A percentile compares a stretch with the other conserved stretches of the same genome.
Conservation (phyloP, 768 basidiomycete genomes). For the Hypholoma fasciculare region DNA sequence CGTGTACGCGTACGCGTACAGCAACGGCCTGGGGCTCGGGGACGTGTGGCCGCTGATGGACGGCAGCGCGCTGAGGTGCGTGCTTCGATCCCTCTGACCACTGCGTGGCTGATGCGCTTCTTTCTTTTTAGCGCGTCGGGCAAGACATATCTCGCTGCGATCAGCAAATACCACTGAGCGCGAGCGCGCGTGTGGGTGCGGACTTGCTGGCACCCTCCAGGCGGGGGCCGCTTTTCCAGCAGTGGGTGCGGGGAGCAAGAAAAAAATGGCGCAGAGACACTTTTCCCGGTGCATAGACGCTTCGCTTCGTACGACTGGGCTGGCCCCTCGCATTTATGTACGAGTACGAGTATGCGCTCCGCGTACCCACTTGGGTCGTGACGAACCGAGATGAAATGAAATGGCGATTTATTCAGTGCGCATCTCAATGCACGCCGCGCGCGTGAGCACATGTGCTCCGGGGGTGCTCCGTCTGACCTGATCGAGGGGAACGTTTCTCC, state of each 20-base stretch:
- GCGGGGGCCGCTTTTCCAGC: background rate
- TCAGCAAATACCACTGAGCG: slow-evolving; percentile 36
- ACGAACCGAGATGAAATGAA: too few relatives aligned
- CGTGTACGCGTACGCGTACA: slow-evolving; percentile 46
- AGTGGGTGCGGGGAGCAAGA: too few relatives aligned
- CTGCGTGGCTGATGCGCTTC: background rate
- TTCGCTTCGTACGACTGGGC: too few relatives aligned
- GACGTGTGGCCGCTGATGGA: slow-evolving; percentile 46
- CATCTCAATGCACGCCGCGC: too few relatives aligned
- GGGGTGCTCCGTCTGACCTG: too few relatives aligned
- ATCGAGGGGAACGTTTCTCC: too few relatives aligned
- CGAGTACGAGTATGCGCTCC: too few relatives aligned
- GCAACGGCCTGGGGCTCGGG: slow-evolving; percentile 47
- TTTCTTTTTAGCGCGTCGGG: slow-evolving; percentile 33
- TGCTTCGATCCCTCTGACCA: background rate
- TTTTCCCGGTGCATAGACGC: too few relatives aligned
- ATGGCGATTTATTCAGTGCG: too few relatives aligned
- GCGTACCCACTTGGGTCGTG: too few relatives aligned
- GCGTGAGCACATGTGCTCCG: too few relatives aligned
- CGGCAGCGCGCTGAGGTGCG: slow-evolving; percentile 35
- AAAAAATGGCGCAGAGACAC: too few relatives aligned
- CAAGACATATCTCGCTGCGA: slow-evolving; percentile 38
- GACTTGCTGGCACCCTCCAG: background rate
- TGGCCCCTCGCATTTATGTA: background rate
- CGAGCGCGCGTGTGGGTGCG: background rate